Base-by-base conservation (phyloP, 2,329 filamentous ascomycete species). In the Beauveria brongniartii region DNA sequence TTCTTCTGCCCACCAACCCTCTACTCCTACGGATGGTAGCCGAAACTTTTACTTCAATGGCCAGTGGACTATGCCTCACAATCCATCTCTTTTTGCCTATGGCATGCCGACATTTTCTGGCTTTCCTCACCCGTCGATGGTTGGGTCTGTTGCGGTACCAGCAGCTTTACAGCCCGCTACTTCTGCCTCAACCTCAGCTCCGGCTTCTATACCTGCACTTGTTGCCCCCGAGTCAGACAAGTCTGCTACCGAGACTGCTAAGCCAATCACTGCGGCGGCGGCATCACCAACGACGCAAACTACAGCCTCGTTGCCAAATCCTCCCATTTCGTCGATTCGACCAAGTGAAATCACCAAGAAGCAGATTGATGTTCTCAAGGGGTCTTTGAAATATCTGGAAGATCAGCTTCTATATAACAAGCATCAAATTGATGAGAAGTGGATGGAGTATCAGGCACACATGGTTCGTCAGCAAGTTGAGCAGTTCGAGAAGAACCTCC, bases 391-490 rank as follows among this genome's bases (percentile, higher is more conserved):
- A 66, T 80, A 80, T 61, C 75, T 81, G 46, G 79, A 85, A 64
- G 80, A 83, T 62, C 83, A 87, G 65, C 70, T 87, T 50, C 77
- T 79, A 57, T 85, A 82, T 73, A 86, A 87, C 67, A 80, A 78
- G 64, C 82, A 86, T 64, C 83, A 86, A 65, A 83, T 86, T 63
- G 83, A 87, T 62, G 82, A 83, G 65, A 77, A 75, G 63, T 71
- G 75, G 40, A 78, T 83, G 69, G 75, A 79, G 63, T 67, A 72
- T 28, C 75, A 77, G 48, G 76, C 73, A 3, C 67, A 73, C 41
- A 68, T 73, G 41, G 68, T 83, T 61, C 71, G 74, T n/a, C 70
- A 74, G 24, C 76, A 77, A 37, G 79, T 85, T 61, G 69, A 73
- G 28, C 73, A 78, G 48, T 84, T 85, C 61, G 80, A 84, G 65